These are phyloP conservation scores for Yamadazyma kanchanaburiensis DNA, from an alignment of 1,139 yeast species.

Conservation along the genomic window DNA sequence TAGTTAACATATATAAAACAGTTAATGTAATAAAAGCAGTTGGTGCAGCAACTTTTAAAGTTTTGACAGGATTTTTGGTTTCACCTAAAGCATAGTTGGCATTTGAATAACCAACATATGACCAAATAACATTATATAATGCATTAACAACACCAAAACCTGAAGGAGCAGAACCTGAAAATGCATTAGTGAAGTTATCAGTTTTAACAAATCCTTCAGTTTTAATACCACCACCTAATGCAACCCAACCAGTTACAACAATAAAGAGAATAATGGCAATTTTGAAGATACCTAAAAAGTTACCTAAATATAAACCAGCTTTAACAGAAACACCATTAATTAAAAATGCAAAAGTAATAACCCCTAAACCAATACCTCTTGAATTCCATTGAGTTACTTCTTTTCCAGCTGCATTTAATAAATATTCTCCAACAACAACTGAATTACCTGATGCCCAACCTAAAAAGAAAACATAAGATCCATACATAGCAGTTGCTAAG, in stretches of 20 bases:
- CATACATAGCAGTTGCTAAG: slow-evolving; percentile 71
- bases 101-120: slow-evolving; percentile 70
- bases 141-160: slow-evolving; percentile 79
- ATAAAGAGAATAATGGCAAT: slow-evolving; percentile 65
- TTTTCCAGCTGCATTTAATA: slow-evolving; percentile 66
- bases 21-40: slow-evolving; percentile 57
- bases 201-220: slow-evolving; percentile 38
- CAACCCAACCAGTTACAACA: slow-evolving; percentile 78
- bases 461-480: slow-evolving; percentile 68
- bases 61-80: slow-evolving; percentile 51
- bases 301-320: slow-evolving; percentile 66
- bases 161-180: slow-evolving; percentile 56
- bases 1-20: slow-evolving; percentile 64
- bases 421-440: slow-evolving; percentile 46
- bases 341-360: slow-evolving; percentile 67
- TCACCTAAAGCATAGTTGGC: slow-evolving; percentile 84
- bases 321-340: slow-evolving; percentile 62
- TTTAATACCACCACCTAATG: slow-evolving; percentile 67
- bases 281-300: slow-evolving; percentile 69
- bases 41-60: slow-evolving; percentile 44
- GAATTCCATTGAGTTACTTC: slow-evolving; percentile 73
- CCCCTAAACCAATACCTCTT: slow-evolving; percentile 71
- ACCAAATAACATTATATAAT: slow-evolving; percentile 77
- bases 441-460: slow-evolving; percentile 87
- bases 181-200: slow-evolving; percentile 61